Conservation (phyloP, 768 basidiomycete genomes). For the Xerocomus brunneocitrinus region DNA sequence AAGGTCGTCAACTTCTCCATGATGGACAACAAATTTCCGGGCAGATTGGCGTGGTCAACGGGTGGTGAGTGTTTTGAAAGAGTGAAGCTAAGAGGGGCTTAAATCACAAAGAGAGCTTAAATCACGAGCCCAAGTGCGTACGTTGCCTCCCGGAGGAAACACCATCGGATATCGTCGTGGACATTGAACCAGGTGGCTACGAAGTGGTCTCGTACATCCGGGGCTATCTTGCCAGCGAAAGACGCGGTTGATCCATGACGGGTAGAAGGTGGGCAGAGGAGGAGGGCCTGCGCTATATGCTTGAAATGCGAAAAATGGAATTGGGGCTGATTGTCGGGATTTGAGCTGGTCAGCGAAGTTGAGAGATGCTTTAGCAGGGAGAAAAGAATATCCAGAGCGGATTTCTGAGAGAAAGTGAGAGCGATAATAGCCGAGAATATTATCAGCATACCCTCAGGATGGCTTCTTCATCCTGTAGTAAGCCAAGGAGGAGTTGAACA, state of each 20-base stretch:
- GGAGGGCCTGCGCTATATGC: conserved; percentile 54
- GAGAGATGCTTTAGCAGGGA: conserved; percentile 76
- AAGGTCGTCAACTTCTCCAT: conserved; percentile 69
- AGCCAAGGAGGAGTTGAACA: conserved; percentile 58
- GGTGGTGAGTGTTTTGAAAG: conserved; percentile 23
- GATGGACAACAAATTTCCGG: conserved; percentile 55
- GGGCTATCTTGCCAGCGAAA: conserved; percentile 40
- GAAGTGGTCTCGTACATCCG: conserved; percentile 61
- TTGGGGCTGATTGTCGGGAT: conserved; percentile 48
- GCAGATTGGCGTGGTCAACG: conserved; percentile 36
- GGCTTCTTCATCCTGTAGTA: conserved; percentile 76
- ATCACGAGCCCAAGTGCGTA: conserved; percentile 29
- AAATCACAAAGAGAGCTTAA: background rate
- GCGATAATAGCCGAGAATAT: background rate
- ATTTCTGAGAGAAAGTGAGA: conserved; percentile 42
- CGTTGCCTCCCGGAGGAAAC: conserved; percentile 79
- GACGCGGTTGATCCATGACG: conserved; percentile 19
- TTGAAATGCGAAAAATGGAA: conserved; percentile 67
- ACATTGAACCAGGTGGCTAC: conserved; percentile 70
- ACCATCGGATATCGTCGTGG: conserved; percentile 83
- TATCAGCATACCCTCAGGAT: conserved; percentile 56
- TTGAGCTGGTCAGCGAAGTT: conserved; percentile 47
- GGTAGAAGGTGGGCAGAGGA: conserved; percentile 55
- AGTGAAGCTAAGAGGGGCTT: conserved; percentile 13
- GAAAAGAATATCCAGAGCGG: conserved; percentile 70